Conservation (phyloP, 23 red algal genomes). For the Gracilaria domingensis region DNA sequence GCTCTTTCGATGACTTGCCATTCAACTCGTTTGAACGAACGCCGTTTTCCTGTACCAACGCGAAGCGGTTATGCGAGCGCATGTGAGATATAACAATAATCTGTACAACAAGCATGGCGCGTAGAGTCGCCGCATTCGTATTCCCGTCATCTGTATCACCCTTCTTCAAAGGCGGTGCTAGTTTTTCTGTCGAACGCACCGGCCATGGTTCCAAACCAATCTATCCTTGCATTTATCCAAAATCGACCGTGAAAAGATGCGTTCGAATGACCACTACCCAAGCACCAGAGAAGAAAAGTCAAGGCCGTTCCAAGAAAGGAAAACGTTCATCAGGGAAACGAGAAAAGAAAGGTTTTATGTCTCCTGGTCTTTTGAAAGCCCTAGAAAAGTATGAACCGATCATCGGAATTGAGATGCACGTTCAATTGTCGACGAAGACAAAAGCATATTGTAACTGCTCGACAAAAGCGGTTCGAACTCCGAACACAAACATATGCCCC, state of each 20-base stretch:
- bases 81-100: background rate
- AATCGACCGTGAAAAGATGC: background rate
- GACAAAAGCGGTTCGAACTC: constrained; percentile 51
- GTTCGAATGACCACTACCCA: constrained; percentile 15
- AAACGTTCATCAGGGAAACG: constrained; percentile 43
- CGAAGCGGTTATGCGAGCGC: no score
- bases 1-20: no score
- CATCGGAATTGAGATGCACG: constrained; percentile 96
- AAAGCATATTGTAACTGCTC: constrained; percentile 95
- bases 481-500: constrained; percentile 93
- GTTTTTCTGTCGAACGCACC: background rate
- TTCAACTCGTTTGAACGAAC: no score
- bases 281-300: constrained; percentile 12
- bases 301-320: constrained; percentile 36
- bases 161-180: background rate
- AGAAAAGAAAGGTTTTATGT: constrained; percentile 70
- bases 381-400: constrained; percentile 89
- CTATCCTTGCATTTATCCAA: background rate
- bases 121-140: constrained; percentile 5
- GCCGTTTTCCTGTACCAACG: background rate
- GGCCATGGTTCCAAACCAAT: background rate
- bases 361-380: constrained; percentile 68
- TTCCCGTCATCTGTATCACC: background rate
- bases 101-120: background rate
- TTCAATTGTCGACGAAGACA: constrained; percentile 85